Evolutionary conservation across 1,284 basidiomycete genomes (phyloP), one percentile per base, ranked within the genome.

Genomic region (Cryptococcus amylolentus): DNA sequence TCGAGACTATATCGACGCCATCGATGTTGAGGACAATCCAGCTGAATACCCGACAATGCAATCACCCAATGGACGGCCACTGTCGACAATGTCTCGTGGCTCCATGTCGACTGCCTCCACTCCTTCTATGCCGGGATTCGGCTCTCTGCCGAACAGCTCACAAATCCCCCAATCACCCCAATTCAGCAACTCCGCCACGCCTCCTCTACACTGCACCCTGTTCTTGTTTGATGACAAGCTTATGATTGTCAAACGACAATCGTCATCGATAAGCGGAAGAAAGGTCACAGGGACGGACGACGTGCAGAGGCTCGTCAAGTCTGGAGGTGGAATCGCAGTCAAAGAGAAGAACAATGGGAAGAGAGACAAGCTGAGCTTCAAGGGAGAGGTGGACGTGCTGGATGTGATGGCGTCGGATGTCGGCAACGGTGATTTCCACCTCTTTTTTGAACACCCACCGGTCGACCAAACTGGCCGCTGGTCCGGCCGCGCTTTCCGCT

Each of bases 161-260:
- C 60, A 81, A 79, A 12, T 83, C 72, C 28, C 80, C 73, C 47
- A 83, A 79, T 61, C 88, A 72, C 66, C 66, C 13, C 52, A 56
- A 12, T 37, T 43, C 1, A 35, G 27, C 10, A 38, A 46, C 12
- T 55, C 56, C 2, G 50, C 56, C 20, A 51, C 59, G 9, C 45
- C 58, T 2, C 49, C 77, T 4, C 81, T 98, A 10, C 88, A 91
- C 66, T 94, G 90, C 74, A 91, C 89, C 0, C 79, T 99, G 38
- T 90, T 98, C 74, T 81, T 99, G 42, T 98, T 99, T 69, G 89
- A 95, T 66, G 96, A 98, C 78, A 91, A 91, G 69, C 79, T 99
- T 31, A 83, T 97, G 70, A 86, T 99, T 58, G 88, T 87, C 52
- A 98, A 98, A 78, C 84, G 96, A 31, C 87, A 89, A 2, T 81